Base-by-base conservation (phyloP, 2,329 filamentous ascomycete genomes). In the Byssothecium circinans region DNA sequence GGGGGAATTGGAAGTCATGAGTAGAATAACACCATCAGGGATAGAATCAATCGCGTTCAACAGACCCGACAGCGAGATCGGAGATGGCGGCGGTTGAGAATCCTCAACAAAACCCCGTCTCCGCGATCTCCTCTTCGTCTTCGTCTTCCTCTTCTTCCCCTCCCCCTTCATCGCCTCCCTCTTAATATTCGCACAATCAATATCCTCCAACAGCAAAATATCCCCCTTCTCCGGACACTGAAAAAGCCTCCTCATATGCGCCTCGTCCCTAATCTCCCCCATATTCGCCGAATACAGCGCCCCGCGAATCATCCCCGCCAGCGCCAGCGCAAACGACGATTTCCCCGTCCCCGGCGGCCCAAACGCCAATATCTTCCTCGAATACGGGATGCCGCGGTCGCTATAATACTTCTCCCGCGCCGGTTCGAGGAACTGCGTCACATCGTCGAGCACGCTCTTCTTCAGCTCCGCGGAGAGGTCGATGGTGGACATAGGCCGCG, bases 51-150 rank as follows among this genome's bases (percentile, higher is more conserved):
- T 62, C 1, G 73, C 74, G 42, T 75, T 75, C 30, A 96, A 74
- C 15, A 96, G 74, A 0, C 91, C 91, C 0, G 91, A 95, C 61
- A 95, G 95, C 0, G 91, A 96, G 17, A 95, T 90, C 91, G 2
- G 87, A 84, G 14, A 90, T 89, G 35, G 78, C 82, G 63, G 92
- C 95, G 2, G 89, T 89, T 59, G 94, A 88, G 1, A 81, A 15
- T 29, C 2, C 6, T 25, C 23, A 6, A 5, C 10, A 25, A 10
- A 25, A 10, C 23, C 10, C 23, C 23, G 23, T 10, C 23, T 25
- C 10, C 10, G 29, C 14, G 29, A 32, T 32, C 29, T 5, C 14
- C 29, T 5, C 29, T n/a, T 14, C 6, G 29, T 7, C 11, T 32
- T 33, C 2, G 14, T 36, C 8, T 20, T 19, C 19, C 14, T 8